Base-by-base conservation (phyloP, 345 rosid species). In the Salix koriyanagi region DNA sequence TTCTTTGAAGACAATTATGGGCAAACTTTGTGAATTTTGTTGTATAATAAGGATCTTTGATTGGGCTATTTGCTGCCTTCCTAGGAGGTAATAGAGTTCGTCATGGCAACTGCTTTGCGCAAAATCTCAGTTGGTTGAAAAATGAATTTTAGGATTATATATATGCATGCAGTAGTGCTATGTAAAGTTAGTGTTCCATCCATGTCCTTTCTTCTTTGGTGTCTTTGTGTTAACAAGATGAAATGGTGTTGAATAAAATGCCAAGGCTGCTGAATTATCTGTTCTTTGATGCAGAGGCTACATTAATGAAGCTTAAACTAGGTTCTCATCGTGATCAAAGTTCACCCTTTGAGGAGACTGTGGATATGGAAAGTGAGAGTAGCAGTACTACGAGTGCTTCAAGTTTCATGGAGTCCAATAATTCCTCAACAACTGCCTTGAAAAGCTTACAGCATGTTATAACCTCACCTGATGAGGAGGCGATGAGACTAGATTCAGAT, bases 301-400 rank as follows among this genome's bases (percentile, higher is more conserved):
- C 97, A 13, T 82, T 94, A 41, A 68, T 90, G 72, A 94, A 89
- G 94, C 96, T 94, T 50, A 91, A 86, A 79, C 74, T 74, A 65
- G 98, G 98, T 67, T 90, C 97, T 77, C 89, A 78, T 61, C 83
- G 84, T 1, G 86, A 74, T 16, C 69, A 60, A 28, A 70, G 36
- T 81, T 25, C 75, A 0, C 67, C 75, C 4, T 25, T 67, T 1
- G 73, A 46, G 69, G 81, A 56, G 15, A 46, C 34, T 19, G 52
- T 61, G 41, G 84, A 65, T 21, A 70, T 28, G 28, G 85, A 80
- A 54, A 48, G 58, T 37, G 81, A 75, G 61, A 73, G 56, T 76
- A 67, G 56, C 74, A 67, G 30, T n/a, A 52, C 86, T 34, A 56
- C 67, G 25, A 46, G 46, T 76, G 65, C 48, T 67, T 46, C 81